phyloP scores from a whole-genome alignment of 2,329 filamentous ascomycete genomes.

The Arthrobotrys conoides region DNA sequence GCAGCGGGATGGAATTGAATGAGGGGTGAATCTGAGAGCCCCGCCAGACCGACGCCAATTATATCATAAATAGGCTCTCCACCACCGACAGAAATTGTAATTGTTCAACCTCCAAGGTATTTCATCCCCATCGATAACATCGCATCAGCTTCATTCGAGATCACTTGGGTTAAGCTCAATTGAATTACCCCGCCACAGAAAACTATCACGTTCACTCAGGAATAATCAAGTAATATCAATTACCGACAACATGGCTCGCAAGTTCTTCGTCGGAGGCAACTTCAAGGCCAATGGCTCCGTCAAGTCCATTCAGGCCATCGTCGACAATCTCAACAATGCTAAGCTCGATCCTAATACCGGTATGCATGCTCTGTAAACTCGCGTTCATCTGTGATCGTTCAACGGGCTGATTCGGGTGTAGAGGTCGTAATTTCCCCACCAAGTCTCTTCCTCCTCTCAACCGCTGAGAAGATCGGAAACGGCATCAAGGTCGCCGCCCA shows the following conservation, averaged over 20 bases:
- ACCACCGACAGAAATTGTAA: conserved; percentile 1
- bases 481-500: conserved; percentile 87
- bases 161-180: not conserved
- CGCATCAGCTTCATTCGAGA: conserved; percentile 11
- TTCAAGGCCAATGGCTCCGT: conserved; percentile 99
- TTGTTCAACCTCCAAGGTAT: conserved; percentile 4
- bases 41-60: conserved; percentile 37
- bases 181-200: conserved; percentile 12
- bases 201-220: conserved; percentile 26
- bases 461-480: conserved; percentile 72
- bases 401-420: conserved; percentile 67
- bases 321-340: conserved; percentile 88
- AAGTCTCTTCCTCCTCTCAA: conserved; percentile 88
- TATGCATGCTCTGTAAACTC: conserved; percentile 70
- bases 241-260: conserved; percentile 70
- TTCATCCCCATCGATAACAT: conserved; percentile 19
- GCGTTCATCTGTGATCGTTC: not conserved
- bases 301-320: conserved; percentile 90
- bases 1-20: conserved; percentile 2
- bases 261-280: conserved; percentile 98
- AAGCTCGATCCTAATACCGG: conserved; percentile 82
- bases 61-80: conserved; percentile 49
- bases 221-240: conserved; percentile 1
- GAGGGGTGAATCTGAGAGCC: conserved; percentile 41
- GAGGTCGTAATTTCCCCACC: conserved; percentile 97